phyloP scores from a whole-genome alignment of 2,329 filamentous ascomycete genomes.

The Helotiales sp. region DNA sequence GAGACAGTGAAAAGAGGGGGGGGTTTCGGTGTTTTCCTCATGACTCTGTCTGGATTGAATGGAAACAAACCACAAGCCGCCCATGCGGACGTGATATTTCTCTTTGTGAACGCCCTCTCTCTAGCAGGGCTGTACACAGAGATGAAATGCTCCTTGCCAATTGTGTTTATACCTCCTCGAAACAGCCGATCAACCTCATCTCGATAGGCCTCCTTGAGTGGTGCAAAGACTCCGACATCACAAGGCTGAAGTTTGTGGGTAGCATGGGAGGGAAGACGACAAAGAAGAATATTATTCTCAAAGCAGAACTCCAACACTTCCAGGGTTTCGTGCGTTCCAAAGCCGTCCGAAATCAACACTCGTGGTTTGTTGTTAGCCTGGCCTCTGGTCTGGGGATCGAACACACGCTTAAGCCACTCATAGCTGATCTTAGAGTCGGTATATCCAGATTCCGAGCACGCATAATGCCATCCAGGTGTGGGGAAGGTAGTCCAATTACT shows the following conservation, averaged over 20 bases:
- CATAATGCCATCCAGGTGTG: conserved; percentile 34
- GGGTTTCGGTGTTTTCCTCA: conserved; percentile 12
- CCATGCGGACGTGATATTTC: conserved; percentile 34
- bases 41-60: conserved; percentile 15
- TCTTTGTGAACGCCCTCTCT: conserved; percentile 21
- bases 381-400: conserved; percentile 36
- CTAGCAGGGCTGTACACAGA: conserved; percentile 24
- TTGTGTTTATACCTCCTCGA: conserved; percentile 25
- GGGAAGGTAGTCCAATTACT: conserved; percentile 29
- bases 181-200: conserved; percentile 26
- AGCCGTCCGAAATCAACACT: conserved; percentile 38
- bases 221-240: conserved; percentile 28
- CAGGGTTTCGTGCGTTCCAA: conserved; percentile 38
- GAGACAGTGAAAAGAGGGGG: conserved; percentile 3
- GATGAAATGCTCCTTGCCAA: conserved; percentile 27
- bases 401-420: conserved; percentile 37
- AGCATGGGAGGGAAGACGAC: conserved; percentile 25
- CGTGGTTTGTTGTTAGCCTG: conserved; percentile 34
- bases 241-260: conserved; percentile 31
- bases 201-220: conserved; percentile 28
- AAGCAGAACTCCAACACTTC: conserved; percentile 33
- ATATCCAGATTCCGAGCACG: conserved; percentile 27
- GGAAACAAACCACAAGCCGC: conserved; percentile 21
- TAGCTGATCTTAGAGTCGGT: conserved; percentile 37
- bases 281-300: conserved; percentile 30